Evolutionary conservation across 2,329 filamentous ascomycete genomes (phyloP), one percentile per base, ranked within the genome.

Genomic region (Triangularia setosa): DNA sequence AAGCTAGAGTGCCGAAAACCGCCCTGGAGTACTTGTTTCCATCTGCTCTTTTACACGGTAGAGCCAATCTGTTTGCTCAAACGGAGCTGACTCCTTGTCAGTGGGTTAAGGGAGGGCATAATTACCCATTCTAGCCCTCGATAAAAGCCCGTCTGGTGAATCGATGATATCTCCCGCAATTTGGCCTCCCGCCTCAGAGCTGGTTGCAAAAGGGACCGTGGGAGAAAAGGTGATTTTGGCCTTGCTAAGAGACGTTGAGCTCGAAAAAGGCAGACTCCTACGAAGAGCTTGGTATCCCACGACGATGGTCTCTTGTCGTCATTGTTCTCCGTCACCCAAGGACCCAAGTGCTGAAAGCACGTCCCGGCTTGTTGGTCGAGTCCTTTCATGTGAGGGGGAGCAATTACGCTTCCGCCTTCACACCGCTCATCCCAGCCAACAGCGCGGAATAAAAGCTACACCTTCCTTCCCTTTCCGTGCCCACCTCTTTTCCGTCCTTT

Each of bases 401-500:
- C 35, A 40, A 40, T 16, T n/a, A 40, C 35, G n/a, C 14, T n/a
- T n/a, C 35, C 14, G 57, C 52, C 61, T 27, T 9, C 44, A 65
- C 63, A 65, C 63, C 60, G 63, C 63, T 62, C 48, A n/a, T 48
- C 40, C 40, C n/a, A 48, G 2, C 40, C 40, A 21, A 48, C 16
- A 48, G n/a, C 1, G 8, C 40, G 40, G 40, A 48, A 40, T 40
- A 14, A n/a, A 40, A 14, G 16, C n/a, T n/a, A 48, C 40, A 5
- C n/a, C 40, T 18, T n/a, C 33, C 14, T 40, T 14, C 6, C 33
- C 33, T 40, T 33, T 40, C 33, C 33, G 33, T 7, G 33, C 33
- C 40, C 40, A 48, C 18, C 35, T 8, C n/a, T 11, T 48, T 21
- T 9, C n/a, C 40, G 11, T 48, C 40, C 1, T 11, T 23, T n/a